Base-by-base conservation (phyloP, 225 moss, liverwort and hornwort species). In the Anthoceros angustus region DNA sequence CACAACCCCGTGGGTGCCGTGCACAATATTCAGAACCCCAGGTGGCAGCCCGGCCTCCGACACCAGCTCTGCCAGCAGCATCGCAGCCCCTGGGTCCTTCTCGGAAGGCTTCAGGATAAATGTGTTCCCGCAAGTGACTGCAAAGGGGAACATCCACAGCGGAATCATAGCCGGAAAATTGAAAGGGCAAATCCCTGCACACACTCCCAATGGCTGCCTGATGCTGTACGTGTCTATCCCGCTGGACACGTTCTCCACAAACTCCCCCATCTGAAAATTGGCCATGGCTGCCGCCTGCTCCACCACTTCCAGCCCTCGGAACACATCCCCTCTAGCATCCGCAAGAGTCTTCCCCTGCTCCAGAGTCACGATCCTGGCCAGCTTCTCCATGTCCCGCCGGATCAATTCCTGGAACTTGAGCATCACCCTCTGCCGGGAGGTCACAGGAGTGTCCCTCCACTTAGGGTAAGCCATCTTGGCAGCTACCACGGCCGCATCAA, bases 151-250 rank as follows among this genome's bases (percentile, higher is more conserved):
- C n/a, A n/a, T n/a, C n/a, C n/a, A n/a, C n/a, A n/a, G n/a, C n/a
- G n/a, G n/a, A n/a, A n/a, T n/a, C n/a, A n/a, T n/a, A n/a, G n/a
- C 94, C 23, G 94, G 94, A 66, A 94, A 94, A 71, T 94, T 94
- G 75, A 94, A 94, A 12, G 94, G 94, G 68, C 94, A 94, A 67
- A 94, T 77, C 26, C 94, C 90, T 42, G 90, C 90, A 73, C 94
- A 94, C 2, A 94, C 87, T 41, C 94, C 94, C 40, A 94, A 72
- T 20, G 94, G 90, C 73, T 94, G 94, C 38, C 90, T 81, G 67
- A 94, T 88, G 74, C 94, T 94, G 72, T 86, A 94, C 1, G 94
- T 80, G 71, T 94, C 94, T n/a, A n/a, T n/a, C n/a, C n/a, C n/a
- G n/a, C n/a, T n/a, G n/a, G n/a, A n/a, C n/a, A n/a, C n/a, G n/a